Conservation (phyloP, 768 basidiomycete species). For the Mycena indigotica region DNA sequence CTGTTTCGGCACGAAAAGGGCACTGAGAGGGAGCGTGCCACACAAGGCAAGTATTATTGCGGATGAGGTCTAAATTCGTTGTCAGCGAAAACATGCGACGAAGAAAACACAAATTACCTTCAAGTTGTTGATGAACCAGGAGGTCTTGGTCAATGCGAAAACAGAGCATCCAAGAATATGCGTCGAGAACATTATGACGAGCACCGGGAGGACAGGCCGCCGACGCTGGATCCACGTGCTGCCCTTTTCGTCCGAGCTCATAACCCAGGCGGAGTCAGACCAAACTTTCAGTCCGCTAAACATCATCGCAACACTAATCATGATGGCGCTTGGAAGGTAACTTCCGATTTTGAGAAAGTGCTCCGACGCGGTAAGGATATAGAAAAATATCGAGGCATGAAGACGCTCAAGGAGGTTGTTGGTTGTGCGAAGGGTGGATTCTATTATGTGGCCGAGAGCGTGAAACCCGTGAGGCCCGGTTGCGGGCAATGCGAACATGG, state of each 20-base stretch:
- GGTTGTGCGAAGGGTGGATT: slow-evolving; percentile 85
- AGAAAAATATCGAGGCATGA: slow-evolving; percentile 98
- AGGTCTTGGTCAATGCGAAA: slow-evolving; percentile 50
- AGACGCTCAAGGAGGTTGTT: slow-evolving; percentile 96
- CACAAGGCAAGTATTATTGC: slow-evolving; percentile 28
- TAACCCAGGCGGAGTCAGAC: slow-evolving; percentile 65
- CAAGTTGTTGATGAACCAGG: slow-evolving; percentile 44
- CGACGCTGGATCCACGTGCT: slow-evolving; percentile 46
- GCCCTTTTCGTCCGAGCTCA: slow-evolving; percentile 26
- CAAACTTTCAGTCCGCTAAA: slow-evolving; percentile 77
- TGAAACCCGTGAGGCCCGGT: slow-evolving; percentile 94
- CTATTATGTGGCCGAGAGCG: slow-evolving; percentile 82
- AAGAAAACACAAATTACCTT: slow-evolving; percentile 36
- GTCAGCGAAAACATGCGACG: not conserved
- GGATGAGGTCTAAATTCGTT: slow-evolving; percentile 5
- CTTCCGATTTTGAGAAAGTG: slow-evolving; percentile 87
- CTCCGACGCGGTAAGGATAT: slow-evolving; percentile 64
- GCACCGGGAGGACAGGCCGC: slow-evolving; percentile 56
- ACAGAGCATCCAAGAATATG: slow-evolving; percentile 56
- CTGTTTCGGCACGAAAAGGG: slow-evolving; percentile 32
- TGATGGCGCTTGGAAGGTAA: slow-evolving; percentile 85
- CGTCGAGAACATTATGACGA: slow-evolving; percentile 57
- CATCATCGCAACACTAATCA: slow-evolving; percentile 85
- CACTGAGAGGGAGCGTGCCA: slow-evolving; percentile 33
- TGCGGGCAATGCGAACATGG: slow-evolving; percentile 85